These are phyloP conservation scores for Chloris gayana DNA, from an alignment of 176 grass and related monocot species.

Conservation along the genomic window DNA sequence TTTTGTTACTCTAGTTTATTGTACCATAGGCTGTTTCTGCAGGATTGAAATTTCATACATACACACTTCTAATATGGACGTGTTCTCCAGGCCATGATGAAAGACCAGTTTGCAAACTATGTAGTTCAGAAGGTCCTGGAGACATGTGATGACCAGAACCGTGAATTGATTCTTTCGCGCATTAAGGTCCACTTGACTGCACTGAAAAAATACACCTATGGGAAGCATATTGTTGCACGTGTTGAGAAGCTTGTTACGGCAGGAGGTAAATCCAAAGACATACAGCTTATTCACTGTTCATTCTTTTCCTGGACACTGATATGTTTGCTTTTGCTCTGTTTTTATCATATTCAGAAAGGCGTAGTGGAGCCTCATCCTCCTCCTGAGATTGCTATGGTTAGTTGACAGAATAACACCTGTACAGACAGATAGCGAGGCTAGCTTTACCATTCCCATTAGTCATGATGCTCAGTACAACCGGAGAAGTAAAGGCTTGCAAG, in stretches of 20 bases:
- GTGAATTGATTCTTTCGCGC: slow-evolving; percentile 89
- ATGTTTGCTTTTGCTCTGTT: background rate
- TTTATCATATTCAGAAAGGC: slow-evolving; percentile 55
- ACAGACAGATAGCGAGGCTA: slow-evolving; percentile 98
- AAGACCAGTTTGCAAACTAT: slow-evolving; percentile 99
- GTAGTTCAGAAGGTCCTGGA: slow-evolving; percentile 98
- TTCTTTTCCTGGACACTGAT: slow-evolving; percentile 8
- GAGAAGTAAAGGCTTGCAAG: slow-evolving; percentile 44
- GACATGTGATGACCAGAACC: slow-evolving; percentile 88
- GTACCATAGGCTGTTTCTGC: background rate
- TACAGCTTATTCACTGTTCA: background rate
- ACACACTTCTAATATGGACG: slow-evolving; percentile 6
- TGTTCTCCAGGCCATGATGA: slow-evolving; percentile 89
- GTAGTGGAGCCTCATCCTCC: slow-evolving; percentile 51
- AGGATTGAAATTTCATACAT: slow-evolving; percentile 24
- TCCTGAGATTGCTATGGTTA: slow-evolving; percentile 48
- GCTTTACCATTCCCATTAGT: slow-evolving; percentile 55
- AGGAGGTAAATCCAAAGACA: slow-evolving; percentile 56
- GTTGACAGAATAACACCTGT: slow-evolving; percentile 64
- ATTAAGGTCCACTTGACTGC: slow-evolving; percentile 99
- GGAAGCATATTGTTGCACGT: slow-evolving; percentile 95
- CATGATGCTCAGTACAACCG: slow-evolving; percentile 58
- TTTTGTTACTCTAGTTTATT: background rate
- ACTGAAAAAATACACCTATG: slow-evolving; percentile 91
- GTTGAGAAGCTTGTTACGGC: slow-evolving; percentile 94